Conservation (phyloP, 2,329 filamentous ascomycete genomes). For the Fusarium falciforme region DNA sequence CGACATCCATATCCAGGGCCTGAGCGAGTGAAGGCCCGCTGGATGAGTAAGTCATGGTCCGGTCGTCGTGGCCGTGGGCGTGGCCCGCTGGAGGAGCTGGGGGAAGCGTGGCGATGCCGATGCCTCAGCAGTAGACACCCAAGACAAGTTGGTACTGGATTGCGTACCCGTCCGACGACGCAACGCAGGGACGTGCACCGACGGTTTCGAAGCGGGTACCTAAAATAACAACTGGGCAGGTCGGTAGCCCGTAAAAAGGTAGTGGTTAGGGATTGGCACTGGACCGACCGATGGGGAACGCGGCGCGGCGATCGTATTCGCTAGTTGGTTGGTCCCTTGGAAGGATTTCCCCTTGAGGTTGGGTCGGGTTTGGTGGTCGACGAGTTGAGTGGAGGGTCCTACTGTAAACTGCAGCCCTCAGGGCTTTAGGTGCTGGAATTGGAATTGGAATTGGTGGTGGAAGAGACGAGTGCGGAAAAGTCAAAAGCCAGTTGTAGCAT, state of each 20-base stretch:
- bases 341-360: slow-evolving; percentile 10
- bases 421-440: slow-evolving; percentile 7
- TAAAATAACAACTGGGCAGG: slow-evolving; percentile 35
- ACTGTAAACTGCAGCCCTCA: not conserved
- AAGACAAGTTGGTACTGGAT: slow-evolving; percentile 6
- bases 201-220: slow-evolving; percentile 35
- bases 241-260: slow-evolving; percentile 1
- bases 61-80: slow-evolving; percentile 43
- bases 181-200: slow-evolving; percentile 36
- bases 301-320: slow-evolving; percentile 40
- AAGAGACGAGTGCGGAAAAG: slow-evolving; percentile 7
- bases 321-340: slow-evolving; percentile 30
- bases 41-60: slow-evolving; percentile 50
- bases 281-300: slow-evolving; percentile 16
- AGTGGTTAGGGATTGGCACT: slow-evolving; percentile 16
- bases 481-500: slow-evolving; percentile 19
- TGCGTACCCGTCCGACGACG: slow-evolving; percentile 33
- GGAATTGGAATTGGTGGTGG: slow-evolving; percentile 5
- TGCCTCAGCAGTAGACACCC: slow-evolving; percentile 11
- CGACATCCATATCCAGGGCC: slow-evolving; percentile 45
- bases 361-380: slow-evolving; percentile 9
- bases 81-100: slow-evolving; percentile 34
- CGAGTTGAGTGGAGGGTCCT: slow-evolving; percentile 1
- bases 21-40: slow-evolving; percentile 54
- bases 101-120: slow-evolving; percentile 40